A percentile compares a stretch with the other conserved stretches of the same genome.
phyloP scores from a whole-genome alignment of 495 filamentous ascomycete species.

The Tricharina praecox region DNA sequence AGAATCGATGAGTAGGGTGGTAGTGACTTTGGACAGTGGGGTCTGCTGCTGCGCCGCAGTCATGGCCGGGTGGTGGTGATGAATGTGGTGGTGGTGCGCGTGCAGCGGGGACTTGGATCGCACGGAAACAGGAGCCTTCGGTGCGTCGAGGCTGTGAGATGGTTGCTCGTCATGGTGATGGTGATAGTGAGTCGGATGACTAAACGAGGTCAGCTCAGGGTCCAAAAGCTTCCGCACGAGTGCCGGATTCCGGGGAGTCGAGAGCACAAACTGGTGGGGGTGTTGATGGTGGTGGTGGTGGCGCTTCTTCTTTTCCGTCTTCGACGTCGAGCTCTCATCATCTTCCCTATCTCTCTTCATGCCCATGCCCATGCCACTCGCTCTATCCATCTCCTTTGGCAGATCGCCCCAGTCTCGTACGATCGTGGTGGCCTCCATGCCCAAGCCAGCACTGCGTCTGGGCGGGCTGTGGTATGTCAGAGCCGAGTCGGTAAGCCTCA shows the following conservation, averaged over 20 bases:
- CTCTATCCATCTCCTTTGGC: neutral
- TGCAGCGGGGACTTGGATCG: constrained; percentile 29
- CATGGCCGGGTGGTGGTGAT: constrained; percentile 36
- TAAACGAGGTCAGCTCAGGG: neutral
- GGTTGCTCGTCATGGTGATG: constrained; percentile 57
- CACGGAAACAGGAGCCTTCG: constrained; percentile 31
- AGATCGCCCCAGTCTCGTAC: neutral
- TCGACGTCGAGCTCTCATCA: constrained; percentile 22
- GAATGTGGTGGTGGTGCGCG: constrained; percentile 42
- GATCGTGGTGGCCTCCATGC: too few relatives aligned
- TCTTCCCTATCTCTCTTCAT: constrained; percentile 27
- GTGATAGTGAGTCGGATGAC: constrained; percentile 36
- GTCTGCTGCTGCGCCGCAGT: constrained; percentile 26
- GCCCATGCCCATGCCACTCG: constrained; percentile 14
- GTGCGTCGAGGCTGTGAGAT: constrained; percentile 40
- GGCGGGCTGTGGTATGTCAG: constrained; percentile 14
- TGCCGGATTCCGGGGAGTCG: too few relatives aligned
- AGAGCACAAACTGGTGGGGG: constrained; percentile 30
- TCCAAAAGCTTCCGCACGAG: too few relatives aligned
- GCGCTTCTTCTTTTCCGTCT: constrained; percentile 26
- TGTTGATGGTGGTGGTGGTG: constrained; percentile 33
- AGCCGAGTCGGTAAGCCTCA: constrained; percentile 8
- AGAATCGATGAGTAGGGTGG: constrained; percentile 24
- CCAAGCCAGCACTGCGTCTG: neutral
- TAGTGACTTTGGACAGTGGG: constrained; percentile 25